Evolutionary conservation across 169 alveolate species (phyloP).

Genomic region (Amoebophrya sp.): DNA sequence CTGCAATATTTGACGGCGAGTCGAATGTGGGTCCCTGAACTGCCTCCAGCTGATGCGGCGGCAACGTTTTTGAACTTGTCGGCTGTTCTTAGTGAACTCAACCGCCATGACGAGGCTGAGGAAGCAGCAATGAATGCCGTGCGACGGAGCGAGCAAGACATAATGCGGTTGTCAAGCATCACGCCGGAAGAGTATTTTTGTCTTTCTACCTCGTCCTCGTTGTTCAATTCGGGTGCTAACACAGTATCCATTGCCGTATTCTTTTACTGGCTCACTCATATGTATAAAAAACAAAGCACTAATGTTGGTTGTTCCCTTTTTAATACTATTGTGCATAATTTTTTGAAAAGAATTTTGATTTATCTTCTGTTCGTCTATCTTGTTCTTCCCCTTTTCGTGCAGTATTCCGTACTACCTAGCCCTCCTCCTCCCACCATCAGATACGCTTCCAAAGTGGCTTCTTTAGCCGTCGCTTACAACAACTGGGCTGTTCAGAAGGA

Average conservation of each 20-base stretch:
- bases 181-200: neutral
- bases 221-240: too few relatives aligned
- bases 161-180: neutral
- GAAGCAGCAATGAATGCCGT: neutral
- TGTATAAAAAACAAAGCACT: too few relatives aligned
- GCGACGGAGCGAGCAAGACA: slow-evolving; percentile 19
- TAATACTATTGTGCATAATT: too few relatives aligned
- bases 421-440: too few relatives aligned
- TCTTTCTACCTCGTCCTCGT: too few relatives aligned
- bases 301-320: too few relatives aligned
- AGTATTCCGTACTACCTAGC: too few relatives aligned
- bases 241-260: too few relatives aligned
- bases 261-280: too few relatives aligned
- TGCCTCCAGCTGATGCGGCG: neutral
- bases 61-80: neutral
- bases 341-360: too few relatives aligned
- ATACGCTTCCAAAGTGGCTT: neutral
- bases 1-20: neutral
- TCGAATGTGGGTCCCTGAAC: neutral
- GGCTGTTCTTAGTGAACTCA: neutral
- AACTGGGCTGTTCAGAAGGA: slow-evolving; percentile 11
- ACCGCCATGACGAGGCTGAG: neutral
- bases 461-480: neutral
- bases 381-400: too few relatives aligned
- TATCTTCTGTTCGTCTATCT: too few relatives aligned